These are phyloP conservation scores for Forsythia suspensa DNA, from an alignment of 257 asterid species.

Conservation along the genomic window DNA sequence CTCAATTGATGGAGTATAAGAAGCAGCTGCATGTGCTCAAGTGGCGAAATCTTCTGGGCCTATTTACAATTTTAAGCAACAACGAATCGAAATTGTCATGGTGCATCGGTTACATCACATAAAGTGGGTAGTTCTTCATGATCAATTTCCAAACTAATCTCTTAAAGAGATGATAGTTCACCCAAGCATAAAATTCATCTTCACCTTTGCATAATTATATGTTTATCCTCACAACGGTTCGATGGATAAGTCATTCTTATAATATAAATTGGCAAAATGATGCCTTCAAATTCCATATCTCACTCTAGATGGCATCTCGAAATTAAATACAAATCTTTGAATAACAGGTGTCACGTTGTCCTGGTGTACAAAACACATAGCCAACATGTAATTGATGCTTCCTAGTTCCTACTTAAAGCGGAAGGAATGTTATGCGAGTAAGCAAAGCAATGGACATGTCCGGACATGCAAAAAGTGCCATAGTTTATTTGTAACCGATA, in stretches of 20 bases:
- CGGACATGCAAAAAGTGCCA: background rate
- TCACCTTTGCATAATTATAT: background rate
- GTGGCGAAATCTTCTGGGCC: slow-evolving; percentile 99
- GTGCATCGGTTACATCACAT: slow-evolving; percentile 8
- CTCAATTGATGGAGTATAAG: slow-evolving; percentile 73
- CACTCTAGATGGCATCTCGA: background rate
- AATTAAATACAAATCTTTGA: background rate
- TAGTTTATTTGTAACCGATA: background rate
- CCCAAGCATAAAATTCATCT: slow-evolving; percentile 16
- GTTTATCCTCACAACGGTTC: slow-evolving; percentile 3
- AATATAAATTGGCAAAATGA: background rate
- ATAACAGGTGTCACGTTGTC: background rate
- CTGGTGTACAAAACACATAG: slow-evolving; percentile 4
- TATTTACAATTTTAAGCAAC: slow-evolving; percentile 28
- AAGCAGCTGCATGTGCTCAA: slow-evolving; percentile 73
- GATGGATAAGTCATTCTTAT: slow-evolving; percentile 17
- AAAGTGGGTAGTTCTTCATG: slow-evolving; percentile 6
- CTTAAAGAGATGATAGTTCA: slow-evolving; percentile 16
- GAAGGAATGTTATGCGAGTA: background rate
- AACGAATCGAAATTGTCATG: slow-evolving; percentile 8
- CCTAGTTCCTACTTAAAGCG: slow-evolving; percentile 18
- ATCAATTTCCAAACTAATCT: background rate
- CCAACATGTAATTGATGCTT: slow-evolving; percentile 13
- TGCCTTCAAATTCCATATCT: too few species aligned
- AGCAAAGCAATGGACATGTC: slow-evolving; percentile 1